Evolutionary conservation across 768 basidiomycete genomes (phyloP).

Genomic region (Psilocybe azurescens): DNA sequence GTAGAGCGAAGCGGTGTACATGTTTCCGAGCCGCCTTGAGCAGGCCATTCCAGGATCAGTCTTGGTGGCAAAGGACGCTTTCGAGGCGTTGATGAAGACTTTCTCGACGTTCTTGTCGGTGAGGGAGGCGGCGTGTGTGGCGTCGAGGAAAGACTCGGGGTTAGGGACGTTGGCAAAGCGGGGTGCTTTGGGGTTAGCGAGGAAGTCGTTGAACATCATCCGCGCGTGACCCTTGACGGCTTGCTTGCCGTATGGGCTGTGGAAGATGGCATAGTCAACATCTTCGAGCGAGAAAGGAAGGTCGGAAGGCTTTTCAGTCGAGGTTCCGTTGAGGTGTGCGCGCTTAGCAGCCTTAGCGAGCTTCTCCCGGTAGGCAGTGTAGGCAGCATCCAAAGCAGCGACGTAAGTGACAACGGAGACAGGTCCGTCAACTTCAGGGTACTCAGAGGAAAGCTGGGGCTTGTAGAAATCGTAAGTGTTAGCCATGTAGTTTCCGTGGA

Average conservation of each 20-base stretch:
- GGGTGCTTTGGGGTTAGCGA: slow-evolving; percentile 71
- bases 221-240: slow-evolving; percentile 97
- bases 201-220: slow-evolving; percentile 91
- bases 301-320: slow-evolving; percentile 45
- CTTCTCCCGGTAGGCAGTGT: slow-evolving; percentile 85
- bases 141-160: slow-evolving; percentile 70
- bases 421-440: slow-evolving; percentile 97
- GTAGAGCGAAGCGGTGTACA: slow-evolving; percentile 97
- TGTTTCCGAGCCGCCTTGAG: slow-evolving; percentile 94
- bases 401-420: slow-evolving; percentile 96
- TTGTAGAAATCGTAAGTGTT: slow-evolving; percentile 99
- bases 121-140: slow-evolving; percentile 74
- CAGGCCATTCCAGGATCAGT: slow-evolving; percentile 86
- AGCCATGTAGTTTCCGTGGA: slow-evolving; percentile 96
- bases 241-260: slow-evolving; percentile 98
- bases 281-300: slow-evolving; percentile 74
- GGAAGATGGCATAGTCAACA: slow-evolving; percentile 95
- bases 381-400: slow-evolving; percentile 90
- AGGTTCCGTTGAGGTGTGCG: slow-evolving; percentile 40
- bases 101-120: slow-evolving; percentile 97
- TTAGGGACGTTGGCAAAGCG: slow-evolving; percentile 73
- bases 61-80: slow-evolving; percentile 73
- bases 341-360: slow-evolving; percentile 67
- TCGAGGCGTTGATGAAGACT: slow-evolving; percentile 84
- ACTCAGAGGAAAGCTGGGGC: slow-evolving; percentile 92